Percentiles rank a stretch among this genome's conserved stretches.
These are phyloP conservation scores for Xerophyta viscosa DNA, from an alignment of 106 monocot species.

Conservation along the genomic window DNA sequence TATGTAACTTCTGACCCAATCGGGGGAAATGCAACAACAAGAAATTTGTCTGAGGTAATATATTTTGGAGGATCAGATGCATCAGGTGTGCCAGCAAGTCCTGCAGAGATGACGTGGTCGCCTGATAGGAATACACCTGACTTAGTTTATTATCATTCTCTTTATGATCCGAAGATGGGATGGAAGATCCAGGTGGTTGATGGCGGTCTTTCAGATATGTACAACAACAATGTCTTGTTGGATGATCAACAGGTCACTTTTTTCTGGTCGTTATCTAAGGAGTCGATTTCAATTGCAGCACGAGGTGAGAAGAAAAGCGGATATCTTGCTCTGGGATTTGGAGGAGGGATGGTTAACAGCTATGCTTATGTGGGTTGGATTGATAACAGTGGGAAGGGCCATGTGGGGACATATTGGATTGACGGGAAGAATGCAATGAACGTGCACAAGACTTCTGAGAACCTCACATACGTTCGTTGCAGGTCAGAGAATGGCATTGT, in stretches of 20 bases:
- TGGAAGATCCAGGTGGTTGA: constrained; percentile 96
- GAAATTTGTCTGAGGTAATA: constrained; percentile 68
- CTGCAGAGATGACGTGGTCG: constrained; percentile 68
- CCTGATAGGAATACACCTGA: constrained; percentile 93
- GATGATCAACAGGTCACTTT: constrained; percentile 89
- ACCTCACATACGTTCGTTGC: constrained; percentile 64
- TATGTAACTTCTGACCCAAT: constrained; percentile 89
- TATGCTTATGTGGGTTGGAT: constrained; percentile 92
- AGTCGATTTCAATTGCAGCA: constrained; percentile 72
- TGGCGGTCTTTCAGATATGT: constrained; percentile 95
- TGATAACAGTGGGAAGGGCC: constrained; percentile 53
- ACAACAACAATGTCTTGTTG: constrained; percentile 79
- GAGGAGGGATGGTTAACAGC: constrained; percentile 76
- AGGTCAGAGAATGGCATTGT: constrained; percentile 69
- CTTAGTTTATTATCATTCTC: constrained; percentile 78
- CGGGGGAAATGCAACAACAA: constrained; percentile 82
- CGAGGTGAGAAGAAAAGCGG: constrained; percentile 81
- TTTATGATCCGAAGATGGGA: constrained; percentile 86
- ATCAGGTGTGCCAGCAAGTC: constrained; percentile 78
- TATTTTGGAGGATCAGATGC: constrained; percentile 71
- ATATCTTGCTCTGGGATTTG: constrained; percentile 91
- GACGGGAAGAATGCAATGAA: constrained; percentile 57
- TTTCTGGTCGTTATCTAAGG: constrained; percentile 71
- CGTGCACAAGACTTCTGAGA: constrained; percentile 67
- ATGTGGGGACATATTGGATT: constrained; percentile 83